These are phyloP conservation scores for Sphenostylis stenocarpa DNA, from an alignment of 306 rosid species.

Conservation along the genomic window DNA sequence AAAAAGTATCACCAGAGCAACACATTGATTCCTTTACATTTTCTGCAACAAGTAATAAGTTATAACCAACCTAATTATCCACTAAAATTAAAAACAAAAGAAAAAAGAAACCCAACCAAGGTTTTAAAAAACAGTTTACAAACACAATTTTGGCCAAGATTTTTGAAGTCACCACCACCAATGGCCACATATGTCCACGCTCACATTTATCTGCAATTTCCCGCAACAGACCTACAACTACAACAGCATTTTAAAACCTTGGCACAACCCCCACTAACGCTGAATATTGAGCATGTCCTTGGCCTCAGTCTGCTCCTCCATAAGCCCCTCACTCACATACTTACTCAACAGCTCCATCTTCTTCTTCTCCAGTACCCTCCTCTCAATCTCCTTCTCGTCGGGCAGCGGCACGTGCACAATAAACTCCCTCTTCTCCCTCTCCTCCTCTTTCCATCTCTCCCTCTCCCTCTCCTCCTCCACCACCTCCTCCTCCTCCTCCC, in stretches of 20 bases:
- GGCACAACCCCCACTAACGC: slow-evolving; percentile 23
- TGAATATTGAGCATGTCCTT: slow-evolving; percentile 84
- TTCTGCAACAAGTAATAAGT: no score
- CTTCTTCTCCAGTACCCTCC: slow-evolving; percentile 93
- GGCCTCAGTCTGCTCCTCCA: slow-evolving; percentile 78
- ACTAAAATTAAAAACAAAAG: neutral
- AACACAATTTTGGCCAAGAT: neutral
- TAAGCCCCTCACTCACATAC: slow-evolving; percentile 65
- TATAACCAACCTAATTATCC: neutral
- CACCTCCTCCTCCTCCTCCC: slow-evolving; percentile 86
- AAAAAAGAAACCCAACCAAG: neutral
- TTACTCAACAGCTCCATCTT: slow-evolving; percentile 70
- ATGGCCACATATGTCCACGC: no score
- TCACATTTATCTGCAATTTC: neutral
- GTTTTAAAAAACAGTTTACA: neutral
- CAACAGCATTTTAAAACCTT: neutral
- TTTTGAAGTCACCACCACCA: no score
- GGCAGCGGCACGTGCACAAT: slow-evolving; percentile 91
- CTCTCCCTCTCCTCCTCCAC: slow-evolving; percentile 68
- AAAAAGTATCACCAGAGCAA: neutral
- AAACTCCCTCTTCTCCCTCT: slow-evolving; percentile 65
- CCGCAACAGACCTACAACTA: no score
- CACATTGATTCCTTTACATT: neutral
- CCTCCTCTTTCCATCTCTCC: slow-evolving; percentile 50
- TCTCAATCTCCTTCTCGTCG: slow-evolving; percentile 88